Percentiles rank a stretch among this genome's conserved stretches.
Evolutionary conservation across 2,329 filamentous ascomycete species (phyloP).

Genomic region (Chaetoscypha palmicola): DNA sequence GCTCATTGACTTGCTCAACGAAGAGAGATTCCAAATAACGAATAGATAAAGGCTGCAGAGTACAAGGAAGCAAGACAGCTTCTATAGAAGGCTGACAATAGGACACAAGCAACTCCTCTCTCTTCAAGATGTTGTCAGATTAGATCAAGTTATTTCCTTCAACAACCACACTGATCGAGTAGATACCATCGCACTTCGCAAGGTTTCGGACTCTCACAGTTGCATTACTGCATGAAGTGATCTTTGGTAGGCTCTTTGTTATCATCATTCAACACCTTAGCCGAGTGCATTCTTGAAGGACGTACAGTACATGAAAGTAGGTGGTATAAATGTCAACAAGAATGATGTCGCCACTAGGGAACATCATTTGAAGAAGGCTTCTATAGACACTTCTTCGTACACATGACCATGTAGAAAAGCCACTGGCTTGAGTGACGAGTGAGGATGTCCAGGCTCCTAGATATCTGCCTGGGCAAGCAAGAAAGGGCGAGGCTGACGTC

Average conservation of each 20-base stretch:
- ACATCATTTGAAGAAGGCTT: no score
- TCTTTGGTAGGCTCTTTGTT: conserved; percentile 25
- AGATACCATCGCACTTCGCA: conserved; percentile 19
- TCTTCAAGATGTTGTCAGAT: conserved; percentile 26
- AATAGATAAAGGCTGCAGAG: neutral
- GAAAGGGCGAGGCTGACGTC: neutral
- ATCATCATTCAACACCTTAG: conserved; percentile 25
- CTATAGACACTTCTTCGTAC: no score
- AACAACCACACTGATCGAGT: conserved; percentile 18
- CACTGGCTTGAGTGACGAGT: no score
- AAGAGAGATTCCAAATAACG: neutral
- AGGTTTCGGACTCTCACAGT: conserved; percentile 22
- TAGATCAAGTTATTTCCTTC: conserved; percentile 31
- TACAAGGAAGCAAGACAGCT: neutral
- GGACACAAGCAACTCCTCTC: neutral
- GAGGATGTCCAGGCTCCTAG: no score
- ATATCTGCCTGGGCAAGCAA: no score
- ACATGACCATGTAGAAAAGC: no score
- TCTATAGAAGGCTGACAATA: neutral
- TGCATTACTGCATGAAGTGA: conserved; percentile 10
- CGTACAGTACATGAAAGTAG: neutral
- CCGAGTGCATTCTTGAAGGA: no score
- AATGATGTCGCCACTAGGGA: no score
- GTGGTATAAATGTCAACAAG: neutral
- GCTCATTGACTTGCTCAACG: neutral